phyloP scores from a whole-genome alignment of 2,329 filamentous ascomycete species.

The Aspergillus alliaceus region DNA sequence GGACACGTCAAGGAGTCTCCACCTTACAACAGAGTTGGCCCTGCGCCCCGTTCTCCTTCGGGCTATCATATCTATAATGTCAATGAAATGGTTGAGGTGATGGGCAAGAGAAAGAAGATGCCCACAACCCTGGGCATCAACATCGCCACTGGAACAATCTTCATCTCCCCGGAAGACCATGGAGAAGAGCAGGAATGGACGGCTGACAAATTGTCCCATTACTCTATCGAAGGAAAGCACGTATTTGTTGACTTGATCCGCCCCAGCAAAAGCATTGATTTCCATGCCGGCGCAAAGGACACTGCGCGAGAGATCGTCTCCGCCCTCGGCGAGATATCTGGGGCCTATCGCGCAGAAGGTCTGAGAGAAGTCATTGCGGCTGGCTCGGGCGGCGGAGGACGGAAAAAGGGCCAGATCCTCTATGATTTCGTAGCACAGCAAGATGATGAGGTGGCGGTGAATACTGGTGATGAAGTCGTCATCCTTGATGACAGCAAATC shows the following conservation, averaged over 20 bases:
- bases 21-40: slow-evolving; percentile 53
- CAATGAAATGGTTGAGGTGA: slow-evolving; percentile 94
- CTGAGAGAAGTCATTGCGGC: slow-evolving; percentile 84
- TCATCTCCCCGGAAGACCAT: slow-evolving; percentile 84
- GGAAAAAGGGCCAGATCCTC: slow-evolving; percentile 81
- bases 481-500: slow-evolving; percentile 87
- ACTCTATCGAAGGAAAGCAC: slow-evolving; percentile 96
- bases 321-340: slow-evolving; percentile 83
- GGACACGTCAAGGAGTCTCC: slow-evolving; percentile 54
- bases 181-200: slow-evolving; percentile 90
- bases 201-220: slow-evolving; percentile 93
- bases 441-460: slow-evolving; percentile 93
- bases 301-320: slow-evolving; percentile 91
- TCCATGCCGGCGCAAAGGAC: slow-evolving; percentile 95
- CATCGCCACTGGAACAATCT: slow-evolving; percentile 79
- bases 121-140: slow-evolving; percentile 96
- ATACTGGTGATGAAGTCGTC: slow-evolving; percentile 84
- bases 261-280: slow-evolving; percentile 92
- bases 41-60: slow-evolving; percentile 63
- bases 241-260: slow-evolving; percentile 91
- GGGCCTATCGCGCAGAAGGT: slow-evolving; percentile 76
- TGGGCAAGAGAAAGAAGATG: slow-evolving; percentile 98
- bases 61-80: slow-evolving; percentile 96
- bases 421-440: slow-evolving; percentile 98
- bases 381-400: slow-evolving; percentile 59